These are phyloP conservation scores for Tulasnella sp. DNA, from an alignment of 768 basidiomycete genomes.

Conservation along the genomic window DNA sequence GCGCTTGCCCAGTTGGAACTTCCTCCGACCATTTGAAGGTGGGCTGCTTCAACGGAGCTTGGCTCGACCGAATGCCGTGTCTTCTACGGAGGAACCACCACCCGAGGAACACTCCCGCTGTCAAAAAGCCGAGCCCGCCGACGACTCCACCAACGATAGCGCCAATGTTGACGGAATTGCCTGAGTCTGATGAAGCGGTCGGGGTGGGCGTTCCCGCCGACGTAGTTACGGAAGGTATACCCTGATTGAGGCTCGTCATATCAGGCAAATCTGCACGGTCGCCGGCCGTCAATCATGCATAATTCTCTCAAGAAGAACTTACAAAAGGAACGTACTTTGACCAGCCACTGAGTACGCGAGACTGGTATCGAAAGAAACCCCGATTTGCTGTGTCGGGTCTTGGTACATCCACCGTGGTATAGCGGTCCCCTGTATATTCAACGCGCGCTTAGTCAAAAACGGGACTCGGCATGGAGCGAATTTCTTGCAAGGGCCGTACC, in stretches of 20 bases:
- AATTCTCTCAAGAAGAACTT: not conserved
- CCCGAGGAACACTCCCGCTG: not conserved
- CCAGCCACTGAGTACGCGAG: not conserved
- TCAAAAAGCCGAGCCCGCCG: slow-evolving; percentile 11
- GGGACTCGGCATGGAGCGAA: not conserved
- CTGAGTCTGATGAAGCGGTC: not conserved
- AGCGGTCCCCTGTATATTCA: slow-evolving; percentile 19
- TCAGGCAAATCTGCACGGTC: not conserved
- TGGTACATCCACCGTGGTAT: slow-evolving; percentile 25
- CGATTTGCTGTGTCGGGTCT: slow-evolving; percentile 5
- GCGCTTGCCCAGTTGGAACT: not conserved
- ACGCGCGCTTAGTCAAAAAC: not conserved
- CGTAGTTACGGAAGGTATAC: too few species aligned
- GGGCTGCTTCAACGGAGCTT: slow-evolving; percentile 21
- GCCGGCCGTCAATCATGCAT: not conserved
- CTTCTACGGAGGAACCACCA: slow-evolving; percentile 6
- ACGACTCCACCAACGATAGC: slow-evolving; percentile 22
- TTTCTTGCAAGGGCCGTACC: not conserved
- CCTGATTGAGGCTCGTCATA: too few species aligned
- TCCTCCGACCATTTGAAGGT: slow-evolving; percentile 23
- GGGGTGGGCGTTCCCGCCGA: not conserved
- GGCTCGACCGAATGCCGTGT: slow-evolving; percentile 5
- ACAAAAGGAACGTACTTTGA: not conserved
- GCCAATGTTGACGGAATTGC: slow-evolving; percentile 12
- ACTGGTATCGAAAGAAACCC: slow-evolving; percentile 9